Percentiles rank a stretch among this genome's conserved stretches.
Evolutionary conservation across 345 rosid genomes (phyloP).

Genomic region (Geranium rotundifolium): DNA sequence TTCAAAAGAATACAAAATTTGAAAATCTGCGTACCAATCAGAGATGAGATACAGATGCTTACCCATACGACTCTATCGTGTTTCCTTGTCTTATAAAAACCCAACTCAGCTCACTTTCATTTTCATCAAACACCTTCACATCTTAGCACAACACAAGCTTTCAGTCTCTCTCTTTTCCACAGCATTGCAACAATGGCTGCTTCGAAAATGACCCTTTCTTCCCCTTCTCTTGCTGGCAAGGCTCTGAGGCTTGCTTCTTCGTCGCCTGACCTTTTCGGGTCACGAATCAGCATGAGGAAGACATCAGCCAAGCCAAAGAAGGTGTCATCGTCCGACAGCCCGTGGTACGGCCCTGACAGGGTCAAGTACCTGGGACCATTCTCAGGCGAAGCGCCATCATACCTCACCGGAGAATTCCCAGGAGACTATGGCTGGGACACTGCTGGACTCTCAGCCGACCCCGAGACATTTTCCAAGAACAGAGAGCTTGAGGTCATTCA

Average conservation of each 20-base stretch:
- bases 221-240: background rate
- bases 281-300: background rate
- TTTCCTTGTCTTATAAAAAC: too few relatives aligned
- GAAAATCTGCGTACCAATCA: too few relatives aligned
- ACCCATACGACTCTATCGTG: too few relatives aligned
- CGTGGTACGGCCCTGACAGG: background rate
- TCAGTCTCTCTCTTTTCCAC: too few relatives aligned
- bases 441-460: constrained; percentile 1
- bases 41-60: too few relatives aligned
- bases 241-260: background rate
- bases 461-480: background rate
- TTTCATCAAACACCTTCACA: too few relatives aligned
- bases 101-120: too few relatives aligned
- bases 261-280: background rate
- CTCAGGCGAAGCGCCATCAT: constrained; percentile 1
- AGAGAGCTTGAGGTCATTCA: too few relatives aligned
- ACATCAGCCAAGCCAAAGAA: background rate
- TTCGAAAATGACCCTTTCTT: constrained; percentile 4
- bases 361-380: constrained; percentile 5
- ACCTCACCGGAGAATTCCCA: background rate
- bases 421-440: constrained; percentile 2
- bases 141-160: too few relatives aligned
- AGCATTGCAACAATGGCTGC: constrained; percentile 7
- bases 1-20: too few relatives aligned
- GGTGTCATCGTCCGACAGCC: background rate